Evolutionary conservation across 768 basidiomycete species (phyloP).

Genomic region (Cubamyces sp.): DNA sequence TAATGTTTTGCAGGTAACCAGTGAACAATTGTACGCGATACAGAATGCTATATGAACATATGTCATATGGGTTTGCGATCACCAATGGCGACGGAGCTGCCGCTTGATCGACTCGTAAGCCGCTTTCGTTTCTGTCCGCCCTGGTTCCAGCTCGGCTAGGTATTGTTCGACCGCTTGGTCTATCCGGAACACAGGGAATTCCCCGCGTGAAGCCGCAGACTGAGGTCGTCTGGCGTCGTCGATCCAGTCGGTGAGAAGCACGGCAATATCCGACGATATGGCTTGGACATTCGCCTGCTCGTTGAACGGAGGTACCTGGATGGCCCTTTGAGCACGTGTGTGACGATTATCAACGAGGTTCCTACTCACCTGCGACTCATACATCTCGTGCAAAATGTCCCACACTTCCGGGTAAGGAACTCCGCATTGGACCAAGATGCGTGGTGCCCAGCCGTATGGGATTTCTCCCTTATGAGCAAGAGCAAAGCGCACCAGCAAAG

Average conservation of each 20-base stretch:
- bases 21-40: not conserved
- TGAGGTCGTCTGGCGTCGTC: conserved; percentile 77
- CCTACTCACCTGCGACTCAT: conserved; percentile 64
- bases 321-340: not conserved
- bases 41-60: conserved; percentile 6
- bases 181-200: conserved; percentile 80
- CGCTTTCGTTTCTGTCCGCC: conserved; percentile 61
- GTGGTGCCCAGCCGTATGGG: conserved; percentile 81
- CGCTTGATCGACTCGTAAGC: conserved; percentile 74
- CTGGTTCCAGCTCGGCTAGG: conserved; percentile 66
- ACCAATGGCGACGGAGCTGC: conserved; percentile 75
- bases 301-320: conserved; percentile 82
- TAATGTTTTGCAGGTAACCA: not conserved
- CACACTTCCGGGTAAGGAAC: conserved; percentile 84
- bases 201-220: conserved; percentile 59
- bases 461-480: conserved; percentile 60
- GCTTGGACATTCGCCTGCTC: conserved; percentile 78
- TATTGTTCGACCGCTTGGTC: conserved; percentile 77
- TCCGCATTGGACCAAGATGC: conserved; percentile 77
- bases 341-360: not conserved
- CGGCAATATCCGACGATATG: conserved; percentile 80
- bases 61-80: conserved; percentile 24
- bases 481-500: conserved; percentile 75
- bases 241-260: conserved; percentile 81
- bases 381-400: conserved; percentile 81